Percentiles rank a stretch among this genome's conserved stretches.
Evolutionary conservation across 2,329 filamentous ascomycete genomes (phyloP).

Genomic region (Stagonosporopsis vannaccii): DNA sequence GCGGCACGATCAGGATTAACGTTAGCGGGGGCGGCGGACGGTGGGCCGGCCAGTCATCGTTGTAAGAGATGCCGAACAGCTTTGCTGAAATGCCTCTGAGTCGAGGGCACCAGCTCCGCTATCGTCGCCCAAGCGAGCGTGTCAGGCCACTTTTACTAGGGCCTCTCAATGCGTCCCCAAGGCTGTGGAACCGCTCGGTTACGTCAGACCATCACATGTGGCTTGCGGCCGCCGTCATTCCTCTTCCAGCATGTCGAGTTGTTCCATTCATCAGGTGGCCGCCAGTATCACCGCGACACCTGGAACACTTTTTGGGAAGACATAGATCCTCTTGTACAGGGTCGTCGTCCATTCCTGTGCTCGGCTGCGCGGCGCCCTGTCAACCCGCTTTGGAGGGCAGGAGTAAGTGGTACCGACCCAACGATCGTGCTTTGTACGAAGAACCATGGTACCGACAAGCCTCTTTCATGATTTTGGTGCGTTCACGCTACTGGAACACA

Average conservation of each 20-base stretch:
- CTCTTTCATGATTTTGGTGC: background rate
- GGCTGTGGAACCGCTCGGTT: conserved; percentile 16
- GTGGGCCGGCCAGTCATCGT: conserved; percentile 15
- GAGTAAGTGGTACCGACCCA: conserved; percentile 9
- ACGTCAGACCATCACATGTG: conserved; percentile 20
- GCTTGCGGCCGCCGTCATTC: conserved; percentile 7
- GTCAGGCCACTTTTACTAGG: conserved; percentile 16
- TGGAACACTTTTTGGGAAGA: background rate
- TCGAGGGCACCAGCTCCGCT: conserved; percentile 9
- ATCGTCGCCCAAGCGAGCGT: conserved; percentile 14
- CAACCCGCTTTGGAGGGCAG: conserved; percentile 6
- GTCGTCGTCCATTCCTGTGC: conserved; percentile 8
- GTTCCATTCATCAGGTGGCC: background rate
- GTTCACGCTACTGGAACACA: conserved; percentile 2
- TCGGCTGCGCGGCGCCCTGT: conserved; percentile 12
- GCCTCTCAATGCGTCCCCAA: conserved; percentile 10
- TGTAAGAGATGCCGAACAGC: conserved; percentile 8
- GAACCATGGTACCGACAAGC: conserved; percentile 2
- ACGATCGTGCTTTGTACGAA: background rate
- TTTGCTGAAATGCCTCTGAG: conserved; percentile 8
- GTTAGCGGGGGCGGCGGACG: conserved; percentile 19
- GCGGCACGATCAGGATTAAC: conserved; percentile 19
- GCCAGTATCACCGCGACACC: background rate
- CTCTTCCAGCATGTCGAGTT: conserved; percentile 1
- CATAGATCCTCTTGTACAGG: background rate